phyloP scores from a whole-genome alignment of 371 early-diverging fungal species.

The Vairimorpha necatrix region DNA sequence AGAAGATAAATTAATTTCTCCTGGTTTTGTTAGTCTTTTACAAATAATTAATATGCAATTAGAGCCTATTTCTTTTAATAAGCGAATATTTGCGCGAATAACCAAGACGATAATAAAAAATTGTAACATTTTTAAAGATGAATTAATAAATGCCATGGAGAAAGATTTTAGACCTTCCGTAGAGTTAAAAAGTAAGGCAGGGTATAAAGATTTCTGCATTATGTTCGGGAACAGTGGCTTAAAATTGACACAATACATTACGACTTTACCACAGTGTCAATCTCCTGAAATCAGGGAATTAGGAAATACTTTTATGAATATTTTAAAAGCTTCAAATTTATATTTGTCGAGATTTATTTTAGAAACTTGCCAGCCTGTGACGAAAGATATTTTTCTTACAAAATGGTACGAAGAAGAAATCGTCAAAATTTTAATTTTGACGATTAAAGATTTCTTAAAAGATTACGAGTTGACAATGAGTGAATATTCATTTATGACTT shows the following conservation, averaged over 20 bases:
- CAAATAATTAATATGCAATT: constrained; percentile 64
- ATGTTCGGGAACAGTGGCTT: constrained; percentile 65
- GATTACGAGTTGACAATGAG: constrained; percentile 64
- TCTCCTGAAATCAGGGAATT: constrained; percentile 52
- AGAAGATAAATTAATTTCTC: constrained; percentile 61
- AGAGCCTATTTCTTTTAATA: constrained; percentile 63
- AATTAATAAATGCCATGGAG: constrained; percentile 50
- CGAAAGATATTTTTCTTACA: constrained; percentile 55
- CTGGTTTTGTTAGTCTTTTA: constrained; percentile 65
- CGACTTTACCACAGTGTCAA: constrained; percentile 56
- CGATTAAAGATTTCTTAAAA: constrained; percentile 62
- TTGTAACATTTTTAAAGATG: constrained; percentile 51
- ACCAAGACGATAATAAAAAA: constrained; percentile 48
- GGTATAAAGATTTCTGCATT: constrained; percentile 65
- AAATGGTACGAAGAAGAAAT: constrained; percentile 56
- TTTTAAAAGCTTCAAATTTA: constrained; percentile 52
- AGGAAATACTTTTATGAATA: constrained; percentile 61
- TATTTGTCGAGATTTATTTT: constrained; percentile 56
- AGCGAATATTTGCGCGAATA: constrained; percentile 56
- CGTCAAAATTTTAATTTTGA: constrained; percentile 49
- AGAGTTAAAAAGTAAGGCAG: constrained; percentile 56
- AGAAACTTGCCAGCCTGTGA: constrained; percentile 56
- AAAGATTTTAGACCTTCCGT: constrained; percentile 54
- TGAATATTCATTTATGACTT: constrained; percentile 62
- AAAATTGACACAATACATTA: constrained; percentile 63